Evolutionary conservation across 805 yeast species (phyloP), one percentile per base, ranked within the genome.

Genomic region (Saccharomycopsis sp.): DNA sequence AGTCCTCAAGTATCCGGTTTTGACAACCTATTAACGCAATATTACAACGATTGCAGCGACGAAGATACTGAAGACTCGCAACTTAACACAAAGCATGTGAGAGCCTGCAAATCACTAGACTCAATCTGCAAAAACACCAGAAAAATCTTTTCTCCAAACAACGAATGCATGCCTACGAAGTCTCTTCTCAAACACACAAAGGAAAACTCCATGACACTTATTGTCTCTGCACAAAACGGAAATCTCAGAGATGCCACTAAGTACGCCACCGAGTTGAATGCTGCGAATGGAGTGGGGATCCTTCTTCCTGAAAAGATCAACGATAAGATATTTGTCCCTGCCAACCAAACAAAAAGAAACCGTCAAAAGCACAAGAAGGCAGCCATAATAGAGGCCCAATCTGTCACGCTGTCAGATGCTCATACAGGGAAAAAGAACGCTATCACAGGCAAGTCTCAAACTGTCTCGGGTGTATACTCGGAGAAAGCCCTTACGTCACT

Each of bases 241-340:
- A 73, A 72, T 57, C 64, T 82, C 15, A 78, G 76, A 62, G 89
- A 84, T 64, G 88, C 89, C 8, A 84, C 89, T 2, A 79, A 77
- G 62, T 84, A 80, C 68, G 90, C 87, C 1, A 84, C 89, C 1
- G 88, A 84, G 66, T 73, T 84, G 57, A 84, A 84, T 66, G 77
- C 88, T 0, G 75, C 79, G 41, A 83, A 82, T 64, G 76, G 85
- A 58, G 80, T 78, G 60, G 87, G 85, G 7, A 79, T 84, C 52
- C 83, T 84, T 12, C 67, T 84, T 16, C 90, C 89, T 0, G 83
- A 78, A 57, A 41, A 53, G 7, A 34, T 8, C 9, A 37, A 55
- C 9, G 53, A 51, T 18, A 52, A 21, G 29, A 37, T 56, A 2
- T 44, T n/a, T 18, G 53, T 58, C 15, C 57, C 60, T 14, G 55